Base-by-base conservation (phyloP, 2,329 filamentous ascomycete species). In the Lachnellula cervina region DNA sequence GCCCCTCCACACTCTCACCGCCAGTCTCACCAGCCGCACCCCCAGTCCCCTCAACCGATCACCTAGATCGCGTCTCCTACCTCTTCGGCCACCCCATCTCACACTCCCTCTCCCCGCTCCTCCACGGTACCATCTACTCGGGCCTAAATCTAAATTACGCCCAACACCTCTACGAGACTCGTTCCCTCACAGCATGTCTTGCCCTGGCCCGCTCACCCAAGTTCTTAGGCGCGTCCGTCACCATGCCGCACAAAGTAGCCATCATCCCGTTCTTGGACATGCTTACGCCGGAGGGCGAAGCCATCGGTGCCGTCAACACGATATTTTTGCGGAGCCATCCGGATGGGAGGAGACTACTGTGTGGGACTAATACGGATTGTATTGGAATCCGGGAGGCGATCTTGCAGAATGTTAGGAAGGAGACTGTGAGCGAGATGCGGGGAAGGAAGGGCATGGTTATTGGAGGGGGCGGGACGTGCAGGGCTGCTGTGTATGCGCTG, bases 201-300 rank as follows among this genome's bases (percentile, higher is more conserved):
- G 60, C 73, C 5, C 72, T 87, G 7, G 76, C 81, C 35, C 74
- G 76, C 57, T 72, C 84, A 60, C 78, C 80, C 16, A 74, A 78
- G 61, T 87, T 84, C 69, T 86, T 84, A 66, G 85, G 84, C 80
- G 72, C 86, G 21, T 83, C 86, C 3, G 84, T 93, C 38, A 93
- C 89, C 19, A 94, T 93, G 89, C 89, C 89, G 0, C 85, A 90
- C 76, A 93, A 94, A 71, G 82, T 93, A 25, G 78, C 83, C 64
- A 90, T 93, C 68, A 81, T 92, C 57, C 77, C 82, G 0, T 78
- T 89, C 63, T 79, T 93, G 8, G 88, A 93, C 66, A 81, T 85
- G 52, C 75, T 92, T 38, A 90, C 88, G 6, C 79, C 83, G 21
- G 87, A 91, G 71, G 88, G 83, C 62, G 79, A 80, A 49, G 83